These are phyloP conservation scores for Penicillium silybi DNA, from an alignment of 495 filamentous ascomycete species.

Conservation along the genomic window DNA sequence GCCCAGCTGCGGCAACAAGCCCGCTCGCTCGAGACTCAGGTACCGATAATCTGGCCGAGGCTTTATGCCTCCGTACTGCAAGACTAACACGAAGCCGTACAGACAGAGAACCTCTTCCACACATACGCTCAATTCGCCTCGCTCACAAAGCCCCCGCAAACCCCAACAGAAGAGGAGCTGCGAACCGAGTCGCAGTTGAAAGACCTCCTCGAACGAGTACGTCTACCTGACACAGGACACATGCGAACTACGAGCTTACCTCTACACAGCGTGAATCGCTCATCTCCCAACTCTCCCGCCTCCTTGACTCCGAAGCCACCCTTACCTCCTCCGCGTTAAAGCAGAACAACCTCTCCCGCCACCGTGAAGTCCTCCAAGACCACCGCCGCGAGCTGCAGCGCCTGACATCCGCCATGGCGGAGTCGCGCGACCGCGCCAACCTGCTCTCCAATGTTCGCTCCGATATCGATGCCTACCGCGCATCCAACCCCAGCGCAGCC, in stretches of 20 bases:
- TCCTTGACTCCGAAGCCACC: constrained; percentile 91
- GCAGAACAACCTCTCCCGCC: constrained; percentile 87
- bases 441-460: constrained; percentile 87
- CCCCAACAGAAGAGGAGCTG: constrained; percentile 81
- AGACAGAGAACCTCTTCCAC: constrained; percentile 93
- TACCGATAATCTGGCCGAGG: constrained; percentile 32
- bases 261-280: constrained; percentile 68
- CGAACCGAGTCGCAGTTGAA: constrained; percentile 75
- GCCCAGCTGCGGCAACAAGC: constrained; percentile 93
- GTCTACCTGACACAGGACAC: constrained; percentile 4
- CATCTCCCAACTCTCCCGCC: constrained; percentile 76
- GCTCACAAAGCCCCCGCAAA: constrained; percentile 69
- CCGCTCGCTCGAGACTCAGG: constrained; percentile 86
- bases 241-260: background rate
- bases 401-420: constrained; percentile 60
- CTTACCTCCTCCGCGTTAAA: constrained; percentile 87
- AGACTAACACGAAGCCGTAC: constrained; percentile 7
- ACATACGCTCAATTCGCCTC: constrained; percentile 95
- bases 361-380: constrained; percentile 83
- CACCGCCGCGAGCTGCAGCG: constrained; percentile 80
- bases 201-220: constrained; percentile 65
- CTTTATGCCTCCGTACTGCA: background rate
- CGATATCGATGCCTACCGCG: constrained; percentile 86
- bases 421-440: constrained; percentile 80
- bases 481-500: constrained; percentile 70